phyloP scores from a whole-genome alignment of 2,329 filamentous ascomycete genomes.

The Colletotrichum abscissum region DNA sequence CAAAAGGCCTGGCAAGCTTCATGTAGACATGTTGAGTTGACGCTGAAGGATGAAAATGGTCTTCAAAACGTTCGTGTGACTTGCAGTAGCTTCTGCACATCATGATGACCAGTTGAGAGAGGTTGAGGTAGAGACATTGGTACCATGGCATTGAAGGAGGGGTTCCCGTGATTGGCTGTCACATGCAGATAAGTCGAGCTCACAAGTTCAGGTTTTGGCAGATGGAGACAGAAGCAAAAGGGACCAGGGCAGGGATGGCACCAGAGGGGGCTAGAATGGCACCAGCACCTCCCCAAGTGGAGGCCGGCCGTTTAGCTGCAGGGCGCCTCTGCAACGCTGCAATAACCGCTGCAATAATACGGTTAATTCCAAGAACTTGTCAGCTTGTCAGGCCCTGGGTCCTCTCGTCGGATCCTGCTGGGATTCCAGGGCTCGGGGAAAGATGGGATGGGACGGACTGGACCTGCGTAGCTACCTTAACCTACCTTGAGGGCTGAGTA shows the following conservation, averaged over 20 bases:
- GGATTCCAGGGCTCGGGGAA: background rate
- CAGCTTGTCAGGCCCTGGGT: background rate
- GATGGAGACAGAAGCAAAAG: constrained; percentile 1
- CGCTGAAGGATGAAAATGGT: background rate
- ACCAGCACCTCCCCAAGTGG: constrained; percentile 19
- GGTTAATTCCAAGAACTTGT: background rate
- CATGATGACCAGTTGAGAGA: constrained; percentile 1
- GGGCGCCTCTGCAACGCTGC: constrained; percentile 25
- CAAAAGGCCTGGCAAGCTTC: background rate
- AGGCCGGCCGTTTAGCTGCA: constrained; percentile 22
- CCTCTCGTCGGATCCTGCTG: background rate
- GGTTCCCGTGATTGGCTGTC: constrained; percentile 26
- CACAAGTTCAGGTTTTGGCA: background rate
- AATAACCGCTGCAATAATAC: constrained; percentile 18
- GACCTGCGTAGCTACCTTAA: constrained; percentile 1
- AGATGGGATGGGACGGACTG: background rate
- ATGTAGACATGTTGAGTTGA: background rate
- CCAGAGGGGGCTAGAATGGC: constrained; percentile 14
- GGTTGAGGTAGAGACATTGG: background rate
- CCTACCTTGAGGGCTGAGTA: too few relatives aligned
- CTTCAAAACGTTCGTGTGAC: constrained; percentile 14
- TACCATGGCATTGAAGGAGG: background rate
- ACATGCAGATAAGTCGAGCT: constrained; percentile 25
- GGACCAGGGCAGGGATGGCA: constrained; percentile 25
- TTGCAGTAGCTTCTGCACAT: background rate